Conservation (phyloP, 2,329 filamentous ascomycete genomes). For the Claviceps sp. region DNA sequence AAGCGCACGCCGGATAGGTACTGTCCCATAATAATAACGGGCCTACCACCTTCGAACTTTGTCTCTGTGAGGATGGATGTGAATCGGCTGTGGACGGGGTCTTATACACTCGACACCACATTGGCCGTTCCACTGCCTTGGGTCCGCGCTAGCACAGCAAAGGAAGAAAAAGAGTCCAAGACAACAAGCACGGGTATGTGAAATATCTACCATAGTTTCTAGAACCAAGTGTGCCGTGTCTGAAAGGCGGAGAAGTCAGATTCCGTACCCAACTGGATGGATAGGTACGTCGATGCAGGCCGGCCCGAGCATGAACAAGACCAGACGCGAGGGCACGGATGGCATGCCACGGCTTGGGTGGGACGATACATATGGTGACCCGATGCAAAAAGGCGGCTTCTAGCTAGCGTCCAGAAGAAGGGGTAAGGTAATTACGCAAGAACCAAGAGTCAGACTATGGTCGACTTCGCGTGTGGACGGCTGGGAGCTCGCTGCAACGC, state of each 20-base stretch:
- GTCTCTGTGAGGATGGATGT: neutral
- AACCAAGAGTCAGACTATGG: neutral
- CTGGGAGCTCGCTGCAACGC: neutral
- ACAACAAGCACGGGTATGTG: conserved; percentile 1
- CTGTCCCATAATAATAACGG: neutral
- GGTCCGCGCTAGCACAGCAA: conserved; percentile 2
- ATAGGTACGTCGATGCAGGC: neutral
- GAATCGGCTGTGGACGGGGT: conserved; percentile 5
- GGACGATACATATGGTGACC: conserved; percentile 3
- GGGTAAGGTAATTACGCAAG: neutral
- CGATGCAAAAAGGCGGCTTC: neutral
- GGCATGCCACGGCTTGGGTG: conserved; percentile 3
- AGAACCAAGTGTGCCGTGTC: neutral
- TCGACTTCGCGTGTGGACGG: neutral
- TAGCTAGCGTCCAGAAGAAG: neutral
- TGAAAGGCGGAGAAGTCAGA: neutral
- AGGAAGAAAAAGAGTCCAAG: conserved; percentile 1
- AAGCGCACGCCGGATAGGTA: neutral
- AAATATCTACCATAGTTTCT: neutral
- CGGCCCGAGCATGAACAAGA: conserved; percentile 1
- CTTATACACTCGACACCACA: conserved; percentile 7
- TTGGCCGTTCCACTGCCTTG: conserved; percentile 3
- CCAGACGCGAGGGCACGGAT: conserved; percentile 5
- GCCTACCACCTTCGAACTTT: neutral
- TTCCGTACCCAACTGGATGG: neutral